Conservation (phyloP, 768 basidiomycete genomes). For the Lanmaoa rubissima region DNA sequence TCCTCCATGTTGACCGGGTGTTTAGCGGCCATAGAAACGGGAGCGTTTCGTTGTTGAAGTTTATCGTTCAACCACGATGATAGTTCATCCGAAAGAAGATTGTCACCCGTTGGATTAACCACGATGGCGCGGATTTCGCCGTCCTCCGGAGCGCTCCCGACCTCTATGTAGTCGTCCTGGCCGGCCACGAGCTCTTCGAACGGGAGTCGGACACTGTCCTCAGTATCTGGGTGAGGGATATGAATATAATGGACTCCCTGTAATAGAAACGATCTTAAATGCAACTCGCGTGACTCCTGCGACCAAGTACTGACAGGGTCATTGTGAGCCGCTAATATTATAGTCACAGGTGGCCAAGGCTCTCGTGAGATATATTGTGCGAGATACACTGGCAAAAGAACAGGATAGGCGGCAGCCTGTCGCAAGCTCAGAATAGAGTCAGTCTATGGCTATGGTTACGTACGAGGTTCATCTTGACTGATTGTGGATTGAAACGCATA, state of each 20-base stretch:
- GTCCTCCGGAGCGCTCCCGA: slow-evolving; percentile 12
- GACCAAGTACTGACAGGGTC: slow-evolving; percentile 21
- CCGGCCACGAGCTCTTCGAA: slow-evolving; percentile 23
- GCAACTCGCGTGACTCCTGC: background rate
- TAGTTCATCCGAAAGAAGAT: slow-evolving; percentile 36
- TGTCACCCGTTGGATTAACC: slow-evolving; percentile 20
- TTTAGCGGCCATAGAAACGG: slow-evolving; percentile 17
- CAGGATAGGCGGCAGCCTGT: slow-evolving; percentile 59
- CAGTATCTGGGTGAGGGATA: slow-evolving; percentile 19
- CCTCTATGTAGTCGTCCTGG: slow-evolving; percentile 25
- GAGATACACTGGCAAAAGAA: slow-evolving; percentile 64
- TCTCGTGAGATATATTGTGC: slow-evolving; percentile 43
- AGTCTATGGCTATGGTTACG: slow-evolving; percentile 13
- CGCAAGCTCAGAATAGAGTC: slow-evolving; percentile 8
- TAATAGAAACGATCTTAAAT: background rate
- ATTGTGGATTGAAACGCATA: slow-evolving; percentile 42
- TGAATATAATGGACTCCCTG: slow-evolving; percentile 31
- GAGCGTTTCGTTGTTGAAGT: slow-evolving; percentile 21
- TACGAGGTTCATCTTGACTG: slow-evolving; percentile 47
- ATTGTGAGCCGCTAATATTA: slow-evolving; percentile 28
- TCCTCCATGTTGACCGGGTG: slow-evolving; percentile 32
- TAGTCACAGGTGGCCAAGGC: slow-evolving; percentile 29
- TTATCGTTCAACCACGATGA: slow-evolving; percentile 31
- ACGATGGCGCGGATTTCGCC: slow-evolving; percentile 16
- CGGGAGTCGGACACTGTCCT: slow-evolving; percentile 17